Conservation (phyloP, 768 basidiomycete genomes). For the Pulveroboletus sp. region DNA sequence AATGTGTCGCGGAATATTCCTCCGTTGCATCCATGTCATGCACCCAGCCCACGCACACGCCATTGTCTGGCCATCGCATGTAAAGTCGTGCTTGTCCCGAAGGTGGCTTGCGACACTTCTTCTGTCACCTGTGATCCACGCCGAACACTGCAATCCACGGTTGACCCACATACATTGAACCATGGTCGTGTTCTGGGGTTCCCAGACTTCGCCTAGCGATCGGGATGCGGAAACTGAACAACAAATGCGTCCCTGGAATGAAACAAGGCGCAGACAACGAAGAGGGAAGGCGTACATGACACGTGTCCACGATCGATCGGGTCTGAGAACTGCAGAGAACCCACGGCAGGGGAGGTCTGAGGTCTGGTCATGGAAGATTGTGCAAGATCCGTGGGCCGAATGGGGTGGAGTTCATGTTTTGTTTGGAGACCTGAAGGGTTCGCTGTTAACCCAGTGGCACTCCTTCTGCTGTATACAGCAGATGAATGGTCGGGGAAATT, state of each 20-base stretch:
- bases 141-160: conserved; percentile 9
- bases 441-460: no score
- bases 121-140: conserved; percentile 15
- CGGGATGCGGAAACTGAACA: conserved; percentile 6
- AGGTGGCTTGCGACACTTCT: conserved; percentile 21
- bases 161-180: conserved; percentile 22
- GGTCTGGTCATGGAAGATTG: no score
- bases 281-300: conserved; percentile 13
- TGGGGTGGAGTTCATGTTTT: no score
- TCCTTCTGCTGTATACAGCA: neutral
- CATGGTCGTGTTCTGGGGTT: neutral
- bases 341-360: no score
- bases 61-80: conserved; percentile 11
- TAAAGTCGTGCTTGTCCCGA: conserved; percentile 18
- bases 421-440: no score
- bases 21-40: conserved; percentile 15
- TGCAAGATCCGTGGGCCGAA: no score
- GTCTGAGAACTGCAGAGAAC: neutral
- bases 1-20: conserved; percentile 27
- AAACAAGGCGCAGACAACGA: neutral
- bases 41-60: conserved; percentile 20
- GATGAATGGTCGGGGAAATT: neutral
- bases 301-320: conserved; percentile 1
- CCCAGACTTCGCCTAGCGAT: conserved; percentile 12
- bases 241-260: conserved; percentile 1